Conservation (phyloP, 2,329 filamentous ascomycete species). For the Beauveria scarabaeidicola region DNA sequence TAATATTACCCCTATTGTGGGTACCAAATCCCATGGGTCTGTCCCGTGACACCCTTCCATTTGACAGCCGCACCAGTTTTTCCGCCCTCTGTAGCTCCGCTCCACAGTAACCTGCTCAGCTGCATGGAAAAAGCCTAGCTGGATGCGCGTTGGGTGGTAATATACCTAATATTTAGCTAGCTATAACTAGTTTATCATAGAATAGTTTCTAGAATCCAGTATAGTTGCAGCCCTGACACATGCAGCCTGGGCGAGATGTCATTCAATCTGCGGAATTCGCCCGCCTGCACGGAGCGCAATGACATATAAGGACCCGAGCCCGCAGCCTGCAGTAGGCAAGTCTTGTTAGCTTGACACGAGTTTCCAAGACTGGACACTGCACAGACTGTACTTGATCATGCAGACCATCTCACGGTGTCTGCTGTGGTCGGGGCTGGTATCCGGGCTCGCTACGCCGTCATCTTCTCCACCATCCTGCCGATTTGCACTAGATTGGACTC, state of each 20-base stretch:
- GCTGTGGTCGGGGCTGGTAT: background rate
- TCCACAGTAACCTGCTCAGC: constrained; percentile 6
- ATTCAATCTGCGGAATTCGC: background rate
- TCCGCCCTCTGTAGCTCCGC: constrained; percentile 9
- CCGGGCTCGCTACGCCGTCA: background rate
- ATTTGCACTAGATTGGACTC: constrained; percentile 22
- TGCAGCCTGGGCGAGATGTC: background rate
- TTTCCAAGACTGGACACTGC: background rate
- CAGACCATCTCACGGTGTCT: background rate
- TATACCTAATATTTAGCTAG: too few species aligned
- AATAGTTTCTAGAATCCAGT: background rate
- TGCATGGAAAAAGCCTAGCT: background rate
- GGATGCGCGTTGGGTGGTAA: background rate
- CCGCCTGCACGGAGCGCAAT: background rate
- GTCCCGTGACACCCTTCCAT: too few species aligned
- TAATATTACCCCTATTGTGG: too few species aligned
- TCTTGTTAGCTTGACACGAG: background rate
- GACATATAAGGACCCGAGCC: constrained; percentile 3
- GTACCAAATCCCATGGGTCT: too few species aligned
- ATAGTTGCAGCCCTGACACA: background rate
- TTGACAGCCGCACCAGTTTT: constrained; percentile 7
- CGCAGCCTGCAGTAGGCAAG: background rate
- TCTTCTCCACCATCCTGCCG: constrained; percentile 20
- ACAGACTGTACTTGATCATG: background rate
- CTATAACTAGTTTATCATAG: too few species aligned